Conservation (phyloP, 2,329 filamentous ascomycete genomes). For the Aureobasidium sp. region DNA sequence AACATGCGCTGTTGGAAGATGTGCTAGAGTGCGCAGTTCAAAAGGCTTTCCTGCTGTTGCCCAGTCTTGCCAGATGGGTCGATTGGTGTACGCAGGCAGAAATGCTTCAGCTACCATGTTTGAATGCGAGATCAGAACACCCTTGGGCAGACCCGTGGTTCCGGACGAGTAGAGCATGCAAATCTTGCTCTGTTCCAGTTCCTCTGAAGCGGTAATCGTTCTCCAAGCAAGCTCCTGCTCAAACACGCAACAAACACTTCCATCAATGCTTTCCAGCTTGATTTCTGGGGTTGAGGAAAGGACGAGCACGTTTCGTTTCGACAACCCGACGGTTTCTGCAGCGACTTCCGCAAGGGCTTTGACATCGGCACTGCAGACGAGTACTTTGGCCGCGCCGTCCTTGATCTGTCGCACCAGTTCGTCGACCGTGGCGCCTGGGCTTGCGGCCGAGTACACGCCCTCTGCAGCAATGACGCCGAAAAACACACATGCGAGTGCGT, state of each 20-base stretch:
- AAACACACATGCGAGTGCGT: slow-evolving; percentile 47
- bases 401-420: slow-evolving; percentile 47
- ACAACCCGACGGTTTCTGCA: slow-evolving; percentile 44
- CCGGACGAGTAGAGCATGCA: slow-evolving; percentile 41
- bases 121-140: slow-evolving; percentile 25
- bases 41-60: slow-evolving; percentile 16
- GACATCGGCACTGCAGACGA: slow-evolving; percentile 45
- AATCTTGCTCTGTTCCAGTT: slow-evolving; percentile 41
- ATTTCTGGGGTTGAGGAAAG: not conserved
- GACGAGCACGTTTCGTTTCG: slow-evolving; percentile 43
- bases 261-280: not conserved
- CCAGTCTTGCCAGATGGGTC: slow-evolving; percentile 12
- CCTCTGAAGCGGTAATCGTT: slow-evolving; percentile 44
- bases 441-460: slow-evolving; percentile 53
- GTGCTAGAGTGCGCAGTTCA: slow-evolving; percentile 31
- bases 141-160: slow-evolving; percentile 43
- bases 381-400: slow-evolving; percentile 35
- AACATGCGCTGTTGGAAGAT: slow-evolving; percentile 37
- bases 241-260: slow-evolving; percentile 19
- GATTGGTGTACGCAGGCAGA: not conserved
- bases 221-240: slow-evolving; percentile 45
- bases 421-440: slow-evolving; percentile 41
- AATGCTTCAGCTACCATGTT: slow-evolving; percentile 23
- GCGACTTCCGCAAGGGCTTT: slow-evolving; percentile 42
- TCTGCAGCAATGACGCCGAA: slow-evolving; percentile 53